Conservation (phyloP, 768 basidiomycete species). For the Boletus subcaerulescens region DNA sequence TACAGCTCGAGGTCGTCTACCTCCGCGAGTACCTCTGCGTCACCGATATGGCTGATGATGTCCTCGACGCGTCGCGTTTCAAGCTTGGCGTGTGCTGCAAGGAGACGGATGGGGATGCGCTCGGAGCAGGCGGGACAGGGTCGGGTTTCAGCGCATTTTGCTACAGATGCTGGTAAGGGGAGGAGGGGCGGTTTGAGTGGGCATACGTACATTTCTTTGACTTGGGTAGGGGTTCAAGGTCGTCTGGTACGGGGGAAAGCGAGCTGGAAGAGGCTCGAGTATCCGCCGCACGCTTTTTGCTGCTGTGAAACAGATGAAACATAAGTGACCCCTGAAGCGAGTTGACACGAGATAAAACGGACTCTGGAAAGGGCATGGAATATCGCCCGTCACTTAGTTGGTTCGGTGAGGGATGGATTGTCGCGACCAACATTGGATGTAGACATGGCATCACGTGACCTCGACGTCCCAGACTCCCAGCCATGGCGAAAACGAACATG, state of each 20-base stretch:
- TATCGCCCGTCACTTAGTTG: too few species aligned
- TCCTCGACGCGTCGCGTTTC: slow-evolving; percentile 69
- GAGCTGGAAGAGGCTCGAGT: slow-evolving; percentile 28
- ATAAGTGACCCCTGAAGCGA: neutral
- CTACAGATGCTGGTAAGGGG: slow-evolving; percentile 33
- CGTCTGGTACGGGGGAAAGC: slow-evolving; percentile 33
- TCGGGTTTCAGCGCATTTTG: slow-evolving; percentile 71
- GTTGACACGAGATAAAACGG: slow-evolving; percentile 10
- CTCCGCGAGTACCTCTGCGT: slow-evolving; percentile 50
- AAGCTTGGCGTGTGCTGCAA: slow-evolving; percentile 59
- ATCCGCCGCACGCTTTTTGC: slow-evolving; percentile 47
- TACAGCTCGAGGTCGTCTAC: slow-evolving; percentile 53
- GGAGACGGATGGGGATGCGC: slow-evolving; percentile 67
- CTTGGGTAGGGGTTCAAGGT: slow-evolving; percentile 28
- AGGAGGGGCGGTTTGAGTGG: neutral
- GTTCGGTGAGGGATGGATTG: slow-evolving; percentile 9
- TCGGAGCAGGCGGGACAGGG: slow-evolving; percentile 75
- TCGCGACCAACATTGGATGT: slow-evolving; percentile 12
- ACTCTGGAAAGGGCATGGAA: slow-evolving; percentile 22
- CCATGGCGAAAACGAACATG: too few species aligned
- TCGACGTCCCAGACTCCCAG: too few species aligned
- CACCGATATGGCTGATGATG: slow-evolving; percentile 62
- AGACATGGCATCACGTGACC: slow-evolving; percentile 10
- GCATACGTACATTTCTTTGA: slow-evolving; percentile 49
- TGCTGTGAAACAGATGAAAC: slow-evolving; percentile 26